Evolutionary conservation across 768 basidiomycete genomes (phyloP).

Genomic region (Tylopilus rubrobrunneus): DNA sequence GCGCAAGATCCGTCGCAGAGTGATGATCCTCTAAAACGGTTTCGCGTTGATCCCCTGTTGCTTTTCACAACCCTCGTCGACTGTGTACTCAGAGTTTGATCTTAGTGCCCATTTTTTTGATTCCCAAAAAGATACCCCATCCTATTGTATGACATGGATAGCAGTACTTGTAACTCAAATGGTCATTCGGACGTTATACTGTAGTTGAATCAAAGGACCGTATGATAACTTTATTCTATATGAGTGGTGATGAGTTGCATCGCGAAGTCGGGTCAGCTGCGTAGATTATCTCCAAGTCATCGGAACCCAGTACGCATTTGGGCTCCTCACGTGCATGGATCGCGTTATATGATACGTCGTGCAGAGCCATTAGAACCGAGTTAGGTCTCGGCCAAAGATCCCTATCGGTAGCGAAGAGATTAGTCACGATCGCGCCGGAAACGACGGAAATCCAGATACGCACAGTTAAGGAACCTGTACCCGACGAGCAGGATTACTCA

Average conservation of each 20-base stretch:
- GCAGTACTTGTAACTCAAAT: conserved; percentile 19
- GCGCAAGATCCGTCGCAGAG: conserved; percentile 30
- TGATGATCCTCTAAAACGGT: conserved; percentile 23
- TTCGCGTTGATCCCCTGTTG: background rate
- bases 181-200: conserved; percentile 13
- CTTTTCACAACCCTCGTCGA: background rate
- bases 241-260: conserved; percentile 1
- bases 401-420: conserved; percentile 35
- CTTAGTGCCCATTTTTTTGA: conserved; percentile 8
- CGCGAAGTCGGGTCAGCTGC: background rate
- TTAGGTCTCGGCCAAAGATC: conserved; percentile 75
- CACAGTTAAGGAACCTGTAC: conserved; percentile 66
- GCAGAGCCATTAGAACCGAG: conserved; percentile 48
- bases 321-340: background rate
- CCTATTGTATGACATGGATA: conserved; percentile 18
- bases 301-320: background rate
- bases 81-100: background rate
- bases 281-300: background rate
- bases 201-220: conserved; percentile 7
- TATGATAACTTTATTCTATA: conserved; percentile 9
- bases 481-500: conserved; percentile 2
- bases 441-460: conserved; percentile 19
- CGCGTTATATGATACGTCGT: background rate
- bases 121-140: conserved; percentile 9
- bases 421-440: conserved; percentile 9